phyloP scores from a whole-genome alignment of 441 rosid genomes.

The Pelargonium citronellum region DNA sequence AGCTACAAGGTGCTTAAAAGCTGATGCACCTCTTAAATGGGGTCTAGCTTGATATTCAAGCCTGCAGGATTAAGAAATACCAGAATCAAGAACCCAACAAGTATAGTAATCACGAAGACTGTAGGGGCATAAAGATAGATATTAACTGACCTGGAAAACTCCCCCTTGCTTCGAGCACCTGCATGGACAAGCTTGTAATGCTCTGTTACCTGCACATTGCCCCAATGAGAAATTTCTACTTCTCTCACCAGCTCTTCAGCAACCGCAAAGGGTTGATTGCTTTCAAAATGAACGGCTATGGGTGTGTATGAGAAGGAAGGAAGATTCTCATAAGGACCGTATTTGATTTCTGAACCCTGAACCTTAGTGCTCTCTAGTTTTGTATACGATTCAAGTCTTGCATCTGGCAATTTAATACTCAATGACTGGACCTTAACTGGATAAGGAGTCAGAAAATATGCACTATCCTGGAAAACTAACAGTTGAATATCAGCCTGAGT shows the following conservation, averaged over 20 bases:
- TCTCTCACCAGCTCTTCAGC: constrained; percentile 58
- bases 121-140: background rate
- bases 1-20: constrained; percentile 64
- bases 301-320: constrained; percentile 63
- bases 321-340: constrained; percentile 80
- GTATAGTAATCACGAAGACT: background rate
- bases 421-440: constrained; percentile 63
- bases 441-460: constrained; percentile 73
- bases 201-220: constrained; percentile 80
- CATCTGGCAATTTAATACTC: constrained; percentile 56
- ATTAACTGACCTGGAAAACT: constrained; percentile 63
- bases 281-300: constrained; percentile 69
- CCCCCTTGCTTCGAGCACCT: constrained; percentile 84
- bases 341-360: constrained; percentile 73
- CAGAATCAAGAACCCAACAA: constrained; percentile 17
- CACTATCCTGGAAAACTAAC: constrained; percentile 67
- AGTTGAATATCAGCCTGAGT: constrained; percentile 82
- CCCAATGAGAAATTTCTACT: constrained; percentile 96
- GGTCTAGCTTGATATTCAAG: constrained; percentile 84
- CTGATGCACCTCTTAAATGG: constrained; percentile 55
- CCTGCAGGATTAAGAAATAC: constrained; percentile 36
- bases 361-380: constrained; percentile 55
- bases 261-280: constrained; percentile 75
- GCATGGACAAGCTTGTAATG: constrained; percentile 67
- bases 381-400: constrained; percentile 73